phyloP scores from a whole-genome alignment of 345 rosid species.

The Melaleuca quinquenervia region DNA sequence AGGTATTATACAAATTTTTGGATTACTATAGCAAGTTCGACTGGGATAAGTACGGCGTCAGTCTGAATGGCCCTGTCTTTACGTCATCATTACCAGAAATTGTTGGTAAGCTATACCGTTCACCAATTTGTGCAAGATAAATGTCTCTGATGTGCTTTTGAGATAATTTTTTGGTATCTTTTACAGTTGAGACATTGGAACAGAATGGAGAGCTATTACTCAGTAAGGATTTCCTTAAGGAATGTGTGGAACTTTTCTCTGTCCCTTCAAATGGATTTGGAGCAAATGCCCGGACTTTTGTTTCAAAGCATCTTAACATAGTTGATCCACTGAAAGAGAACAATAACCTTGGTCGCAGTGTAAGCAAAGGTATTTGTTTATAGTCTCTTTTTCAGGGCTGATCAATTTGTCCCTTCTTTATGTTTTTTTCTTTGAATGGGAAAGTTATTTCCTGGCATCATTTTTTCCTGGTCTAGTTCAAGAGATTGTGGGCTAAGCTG shows the following conservation, averaged over 20 bases:
- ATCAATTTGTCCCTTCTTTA: background rate
- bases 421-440: background rate
- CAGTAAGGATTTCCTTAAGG: slow-evolving; percentile 50
- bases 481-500: background rate
- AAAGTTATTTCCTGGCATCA: background rate
- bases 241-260: slow-evolving; percentile 42
- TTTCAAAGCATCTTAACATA: slow-evolving; percentile 68
- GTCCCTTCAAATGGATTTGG: slow-evolving; percentile 56
- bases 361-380: slow-evolving; percentile 62
- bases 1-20: slow-evolving; percentile 84
- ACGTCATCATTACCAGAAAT: slow-evolving; percentile 55
- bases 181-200: slow-evolving; percentile 46
- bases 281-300: slow-evolving; percentile 42
- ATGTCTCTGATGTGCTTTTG: background rate
- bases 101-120: slow-evolving; percentile 38
- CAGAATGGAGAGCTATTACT: slow-evolving; percentile 52
- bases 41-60: slow-evolving; percentile 86
- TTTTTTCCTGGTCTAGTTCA: background rate
- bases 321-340: slow-evolving; percentile 73
- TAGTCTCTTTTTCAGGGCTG: background rate
- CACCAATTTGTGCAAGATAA: background rate
- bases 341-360: slow-evolving; percentile 96
- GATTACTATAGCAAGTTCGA: slow-evolving; percentile 95
- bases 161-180: background rate
- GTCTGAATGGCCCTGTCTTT: slow-evolving; percentile 64